A percentile compares a stretch with the other conserved stretches of the same genome.
These are phyloP conservation scores for Phaffia australis DNA, from an alignment of 768 basidiomycete genomes.

Conservation along the genomic window DNA sequence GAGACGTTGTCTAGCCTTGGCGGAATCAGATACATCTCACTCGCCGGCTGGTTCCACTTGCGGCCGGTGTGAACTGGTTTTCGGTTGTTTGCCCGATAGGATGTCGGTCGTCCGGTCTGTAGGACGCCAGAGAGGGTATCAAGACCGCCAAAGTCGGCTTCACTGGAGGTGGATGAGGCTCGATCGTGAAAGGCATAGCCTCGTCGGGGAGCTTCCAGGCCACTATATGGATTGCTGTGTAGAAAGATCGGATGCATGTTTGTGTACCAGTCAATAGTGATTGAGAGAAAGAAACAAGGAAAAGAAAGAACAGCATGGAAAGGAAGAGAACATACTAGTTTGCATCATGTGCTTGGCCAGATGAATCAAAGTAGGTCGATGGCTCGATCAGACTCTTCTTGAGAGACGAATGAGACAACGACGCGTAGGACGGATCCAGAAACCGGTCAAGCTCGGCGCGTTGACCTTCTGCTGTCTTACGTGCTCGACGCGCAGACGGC, in stretches of 20 bases:
- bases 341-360: neutral
- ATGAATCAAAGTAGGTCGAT: conserved; percentile 15
- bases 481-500: too few species aligned
- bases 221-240: conserved; percentile 5
- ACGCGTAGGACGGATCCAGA: conserved; percentile 21
- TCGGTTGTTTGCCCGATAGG: neutral
- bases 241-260: neutral
- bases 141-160: conserved; percentile 13
- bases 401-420: conserved; percentile 10
- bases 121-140: conserved; percentile 2
- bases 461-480: neutral
- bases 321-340: neutral
- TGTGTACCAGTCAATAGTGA: neutral
- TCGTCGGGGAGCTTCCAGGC: neutral
- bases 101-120: conserved; percentile 6
- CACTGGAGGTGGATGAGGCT: conserved; percentile 2
- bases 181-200: neutral
- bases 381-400: conserved; percentile 10
- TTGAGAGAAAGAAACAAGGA: neutral
- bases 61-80: neutral
- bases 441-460: conserved; percentile 17
- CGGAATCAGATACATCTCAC: conserved; percentile 11
- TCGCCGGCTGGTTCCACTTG: conserved; percentile 12
- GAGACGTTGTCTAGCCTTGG: too few species aligned
- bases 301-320: neutral